Conservation (phyloP, 1,284 basidiomycete species). For the Sanghuangporus baumii region DNA sequence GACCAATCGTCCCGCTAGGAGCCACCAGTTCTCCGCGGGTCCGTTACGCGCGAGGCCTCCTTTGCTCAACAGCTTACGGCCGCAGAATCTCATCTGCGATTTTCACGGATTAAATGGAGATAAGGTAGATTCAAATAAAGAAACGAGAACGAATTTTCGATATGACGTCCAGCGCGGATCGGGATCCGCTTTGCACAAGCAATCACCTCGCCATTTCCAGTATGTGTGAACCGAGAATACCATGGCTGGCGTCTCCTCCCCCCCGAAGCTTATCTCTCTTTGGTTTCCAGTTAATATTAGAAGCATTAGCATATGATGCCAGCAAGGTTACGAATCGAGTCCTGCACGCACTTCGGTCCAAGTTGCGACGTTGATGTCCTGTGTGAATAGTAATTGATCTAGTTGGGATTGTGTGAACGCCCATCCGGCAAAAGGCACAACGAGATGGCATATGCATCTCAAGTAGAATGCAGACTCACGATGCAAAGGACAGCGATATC, state of each 20-base stretch:
- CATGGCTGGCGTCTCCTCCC: neutral
- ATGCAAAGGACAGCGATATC: neutral
- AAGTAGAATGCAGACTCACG: neutral
- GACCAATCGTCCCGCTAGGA: neutral
- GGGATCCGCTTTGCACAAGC: neutral
- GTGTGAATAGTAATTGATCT: neutral
- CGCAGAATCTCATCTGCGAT: neutral
- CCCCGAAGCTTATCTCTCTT: neutral
- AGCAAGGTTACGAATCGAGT: neutral
- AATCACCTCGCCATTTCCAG: neutral
- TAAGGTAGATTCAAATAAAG: neutral
- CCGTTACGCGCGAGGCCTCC: neutral
- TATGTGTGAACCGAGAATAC: neutral
- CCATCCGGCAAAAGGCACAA: neutral
- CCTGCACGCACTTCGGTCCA: neutral
- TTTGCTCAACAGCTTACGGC: neutral
- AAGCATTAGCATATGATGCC: neutral
- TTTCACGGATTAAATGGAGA: neutral
- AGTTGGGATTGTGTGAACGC: neutral
- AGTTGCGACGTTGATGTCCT: neutral
- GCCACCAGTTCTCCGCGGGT: neutral
- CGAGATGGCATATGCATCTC: neutral
- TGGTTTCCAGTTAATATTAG: neutral
- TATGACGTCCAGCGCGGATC: neutral
- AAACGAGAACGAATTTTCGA: neutral